Conservation (phyloP, 805 yeast genomes). For the Candida corydali region DNA sequence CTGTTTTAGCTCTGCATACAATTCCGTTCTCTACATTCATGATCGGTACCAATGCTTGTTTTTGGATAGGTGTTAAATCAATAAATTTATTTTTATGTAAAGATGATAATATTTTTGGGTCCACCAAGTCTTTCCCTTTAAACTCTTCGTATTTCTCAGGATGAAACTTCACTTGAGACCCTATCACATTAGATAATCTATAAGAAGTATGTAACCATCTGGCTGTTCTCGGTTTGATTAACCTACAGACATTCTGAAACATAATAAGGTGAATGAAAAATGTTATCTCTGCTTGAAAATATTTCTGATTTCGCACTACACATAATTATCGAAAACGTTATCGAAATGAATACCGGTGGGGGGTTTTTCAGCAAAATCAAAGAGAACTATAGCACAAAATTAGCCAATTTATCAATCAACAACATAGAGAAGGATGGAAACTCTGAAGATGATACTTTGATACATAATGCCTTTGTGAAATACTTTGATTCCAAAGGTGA, state of each 20-base stretch:
- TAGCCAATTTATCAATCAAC: slow-evolving; percentile 32
- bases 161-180: not conserved
- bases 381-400: slow-evolving; percentile 33
- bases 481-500: slow-evolving; percentile 27
- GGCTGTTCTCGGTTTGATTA: not conserved
- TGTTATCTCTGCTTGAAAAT: slow-evolving; percentile 2
- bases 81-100: slow-evolving; percentile 42
- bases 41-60: slow-evolving; percentile 55
- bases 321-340: not conserved
- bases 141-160: slow-evolving; percentile 4
- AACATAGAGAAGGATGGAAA: slow-evolving; percentile 36
- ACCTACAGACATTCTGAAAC: not conserved
- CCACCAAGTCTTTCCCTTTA: not conserved
- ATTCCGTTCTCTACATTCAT: slow-evolving; percentile 55
- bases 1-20: slow-evolving; percentile 88
- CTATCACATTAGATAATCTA: not conserved
- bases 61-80: slow-evolving; percentile 67
- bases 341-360: slow-evolving; percentile 1
- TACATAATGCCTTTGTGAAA: slow-evolving; percentile 41
- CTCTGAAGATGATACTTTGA: slow-evolving; percentile 34
- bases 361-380: slow-evolving; percentile 31
- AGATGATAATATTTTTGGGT: slow-evolving; percentile 22
- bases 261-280: not conserved
- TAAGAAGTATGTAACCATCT: not conserved
- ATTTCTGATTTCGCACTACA: slow-evolving; percentile 1